Percentiles rank a stretch among this genome's conserved stretches.
Evolutionary conservation across 2,329 filamentous ascomycete species (phyloP).

Genomic region (Pleoardoris graminearum): DNA sequence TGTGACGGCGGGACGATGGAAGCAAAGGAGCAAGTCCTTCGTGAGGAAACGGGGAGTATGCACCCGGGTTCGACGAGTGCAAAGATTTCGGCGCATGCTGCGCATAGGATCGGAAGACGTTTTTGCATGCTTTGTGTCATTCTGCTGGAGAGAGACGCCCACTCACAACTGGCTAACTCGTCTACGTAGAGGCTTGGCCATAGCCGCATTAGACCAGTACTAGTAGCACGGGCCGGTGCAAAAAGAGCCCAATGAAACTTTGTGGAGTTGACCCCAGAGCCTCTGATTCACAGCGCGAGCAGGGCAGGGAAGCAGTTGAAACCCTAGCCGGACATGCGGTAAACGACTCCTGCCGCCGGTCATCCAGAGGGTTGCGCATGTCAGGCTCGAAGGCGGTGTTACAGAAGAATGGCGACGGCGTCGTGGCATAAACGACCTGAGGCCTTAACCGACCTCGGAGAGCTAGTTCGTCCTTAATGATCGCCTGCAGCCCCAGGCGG

Average conservation of each 20-base stretch:
- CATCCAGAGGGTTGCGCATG: slow-evolving; percentile 26
- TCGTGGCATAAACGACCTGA: too few relatives aligned
- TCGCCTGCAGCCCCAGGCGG: neutral
- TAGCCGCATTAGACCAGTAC: slow-evolving; percentile 39
- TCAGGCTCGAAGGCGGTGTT: slow-evolving; percentile 20
- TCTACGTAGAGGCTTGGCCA: slow-evolving; percentile 39
- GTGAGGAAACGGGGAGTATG: slow-evolving; percentile 26
- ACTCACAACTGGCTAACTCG: slow-evolving; percentile 38
- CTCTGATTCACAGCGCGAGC: slow-evolving; percentile 33
- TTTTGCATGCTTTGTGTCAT: slow-evolving; percentile 46
- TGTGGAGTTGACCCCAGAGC: slow-evolving; percentile 27
- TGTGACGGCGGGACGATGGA: slow-evolving; percentile 23
- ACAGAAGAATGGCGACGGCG: slow-evolving; percentile 25
- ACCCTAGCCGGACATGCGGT: slow-evolving; percentile 32
- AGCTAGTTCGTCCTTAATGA: neutral
- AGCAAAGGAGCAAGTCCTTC: slow-evolving; percentile 28
- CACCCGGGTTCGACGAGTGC: slow-evolving; percentile 33
- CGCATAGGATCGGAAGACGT: slow-evolving; percentile 32
- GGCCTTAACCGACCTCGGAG: slow-evolving; percentile 24
- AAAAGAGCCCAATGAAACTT: slow-evolving; percentile 26
- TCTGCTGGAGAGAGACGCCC: slow-evolving; percentile 35
- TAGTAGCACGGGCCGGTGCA: slow-evolving; percentile 30
- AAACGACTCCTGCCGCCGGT: slow-evolving; percentile 30
- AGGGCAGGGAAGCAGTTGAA: slow-evolving; percentile 32
- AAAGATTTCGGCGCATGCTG: slow-evolving; percentile 35